Conservation (phyloP, 495 filamentous ascomycete genomes). For the Corynascus novoguineensis region DNA sequence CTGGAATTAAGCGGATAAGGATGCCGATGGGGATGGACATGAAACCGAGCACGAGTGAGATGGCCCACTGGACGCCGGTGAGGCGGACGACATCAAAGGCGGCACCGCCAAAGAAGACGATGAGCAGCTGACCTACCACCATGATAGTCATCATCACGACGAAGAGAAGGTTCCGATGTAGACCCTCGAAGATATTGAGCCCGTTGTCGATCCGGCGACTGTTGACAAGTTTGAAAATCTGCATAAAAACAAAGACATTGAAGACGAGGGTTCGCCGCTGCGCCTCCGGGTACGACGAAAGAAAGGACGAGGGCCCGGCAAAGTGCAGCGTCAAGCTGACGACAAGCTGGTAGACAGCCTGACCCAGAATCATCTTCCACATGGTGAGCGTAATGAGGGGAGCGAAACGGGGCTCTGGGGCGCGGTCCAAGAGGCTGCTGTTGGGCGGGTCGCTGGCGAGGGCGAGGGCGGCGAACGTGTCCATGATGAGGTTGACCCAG, state of each 20-base stretch:
- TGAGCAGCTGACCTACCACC: constrained; percentile 73
- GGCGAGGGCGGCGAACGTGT: constrained; percentile 77
- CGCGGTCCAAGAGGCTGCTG: constrained; percentile 65
- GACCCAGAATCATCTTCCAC: constrained; percentile 91
- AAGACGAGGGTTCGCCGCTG: constrained; percentile 64
- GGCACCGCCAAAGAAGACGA: constrained; percentile 63
- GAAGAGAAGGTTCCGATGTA: constrained; percentile 71
- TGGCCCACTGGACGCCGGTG: constrained; percentile 60
- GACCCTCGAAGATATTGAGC: constrained; percentile 83
- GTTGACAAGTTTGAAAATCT: constrained; percentile 62
- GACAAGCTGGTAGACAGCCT: constrained; percentile 70
- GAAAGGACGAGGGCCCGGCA: constrained; percentile 58
- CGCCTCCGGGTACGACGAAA: constrained; percentile 29
- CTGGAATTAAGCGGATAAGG: constrained; percentile 15
- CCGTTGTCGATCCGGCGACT: constrained; percentile 72
- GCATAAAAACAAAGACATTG: constrained; percentile 90
- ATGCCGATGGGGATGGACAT: constrained; percentile 16
- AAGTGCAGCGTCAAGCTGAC: constrained; percentile 72
- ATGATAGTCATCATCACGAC: constrained; percentile 73
- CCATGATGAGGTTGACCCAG: constrained; percentile 90
- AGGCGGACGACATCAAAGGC: constrained; percentile 58
- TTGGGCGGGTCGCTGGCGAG: constrained; percentile 77
- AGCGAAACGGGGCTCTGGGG: constrained; percentile 65
- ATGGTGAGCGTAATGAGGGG: constrained; percentile 70
- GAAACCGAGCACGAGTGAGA: constrained; percentile 16